phyloP scores from a whole-genome alignment of 805 yeast species.

The Starmerella bombi region DNA sequence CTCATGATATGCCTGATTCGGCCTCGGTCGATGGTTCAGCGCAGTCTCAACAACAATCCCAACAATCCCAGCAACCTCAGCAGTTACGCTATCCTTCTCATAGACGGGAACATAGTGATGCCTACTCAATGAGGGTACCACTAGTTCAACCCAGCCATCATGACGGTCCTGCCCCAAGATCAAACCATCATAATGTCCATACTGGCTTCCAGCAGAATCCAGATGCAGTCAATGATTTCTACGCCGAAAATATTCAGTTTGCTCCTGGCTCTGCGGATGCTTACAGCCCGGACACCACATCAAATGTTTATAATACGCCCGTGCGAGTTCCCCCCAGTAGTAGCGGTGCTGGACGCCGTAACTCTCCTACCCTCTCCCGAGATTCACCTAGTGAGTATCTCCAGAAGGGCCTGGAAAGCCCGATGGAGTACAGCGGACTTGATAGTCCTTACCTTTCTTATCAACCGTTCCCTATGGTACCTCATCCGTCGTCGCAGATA shows the following conservation, averaged over 20 bases:
- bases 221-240: background rate
- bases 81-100: constrained; percentile 4
- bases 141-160: constrained; percentile 11
- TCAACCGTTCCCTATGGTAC: constrained; percentile 14
- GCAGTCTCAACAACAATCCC: background rate
- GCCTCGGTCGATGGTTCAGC: background rate
- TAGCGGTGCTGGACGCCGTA: background rate
- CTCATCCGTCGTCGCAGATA: background rate
- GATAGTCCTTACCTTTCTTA: constrained; percentile 13
- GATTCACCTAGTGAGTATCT: constrained; percentile 10
- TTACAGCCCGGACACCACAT: constrained; percentile 1
- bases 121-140: constrained; percentile 17
- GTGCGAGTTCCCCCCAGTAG: constrained; percentile 5
- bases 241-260: background rate
- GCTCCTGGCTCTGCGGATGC: background rate
- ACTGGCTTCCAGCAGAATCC: background rate
- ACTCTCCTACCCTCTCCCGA: background rate
- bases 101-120: constrained; percentile 15
- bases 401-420: constrained; percentile 11
- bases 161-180: constrained; percentile 1
- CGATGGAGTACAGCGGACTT: constrained; percentile 12
- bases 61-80: background rate
- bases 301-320: constrained; percentile 11
- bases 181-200: too few relatives aligned
- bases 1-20: background rate